These are phyloP conservation scores for Vararia minispora DNA, from an alignment of 768 basidiomycete species.

Conservation along the genomic window DNA sequence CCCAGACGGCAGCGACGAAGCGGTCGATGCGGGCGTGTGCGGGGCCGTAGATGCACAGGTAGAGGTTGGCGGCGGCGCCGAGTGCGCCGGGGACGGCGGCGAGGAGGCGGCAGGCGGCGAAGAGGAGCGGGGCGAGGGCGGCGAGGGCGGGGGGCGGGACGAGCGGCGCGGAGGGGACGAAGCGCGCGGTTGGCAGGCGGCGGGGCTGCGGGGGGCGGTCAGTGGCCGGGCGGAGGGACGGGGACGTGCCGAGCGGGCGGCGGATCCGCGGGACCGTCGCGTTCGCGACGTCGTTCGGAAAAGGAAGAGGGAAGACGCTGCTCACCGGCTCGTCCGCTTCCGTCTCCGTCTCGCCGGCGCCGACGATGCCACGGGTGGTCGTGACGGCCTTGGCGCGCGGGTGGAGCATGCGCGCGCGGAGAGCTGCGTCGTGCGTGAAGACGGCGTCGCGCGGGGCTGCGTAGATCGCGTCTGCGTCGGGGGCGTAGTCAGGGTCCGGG, in stretches of 20 bases:
- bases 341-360: slow-evolving; percentile 72
- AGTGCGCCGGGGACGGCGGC: slow-evolving; percentile 63
- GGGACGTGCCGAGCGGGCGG: too few relatives aligned
- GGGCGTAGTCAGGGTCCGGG: slow-evolving; percentile 5
- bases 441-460: slow-evolving; percentile 9
- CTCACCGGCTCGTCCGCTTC: slow-evolving; percentile 69
- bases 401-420: slow-evolving; percentile 11
- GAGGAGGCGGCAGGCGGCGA: slow-evolving; percentile 58
- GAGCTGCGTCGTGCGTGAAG: slow-evolving; percentile 1
- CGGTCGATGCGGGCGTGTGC: slow-evolving; percentile 46
- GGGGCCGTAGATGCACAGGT: slow-evolving; percentile 40
- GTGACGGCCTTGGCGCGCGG: slow-evolving; percentile 30
- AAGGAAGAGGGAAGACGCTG: not conserved
- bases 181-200: slow-evolving; percentile 61
- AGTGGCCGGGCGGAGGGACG: too few relatives aligned
- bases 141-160: slow-evolving; percentile 37
- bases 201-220: slow-evolving; percentile 45
- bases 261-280: too few relatives aligned
- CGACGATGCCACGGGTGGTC: slow-evolving; percentile 45
- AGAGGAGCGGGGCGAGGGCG: slow-evolving; percentile 46
- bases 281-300: slow-evolving; percentile 4
- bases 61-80: slow-evolving; percentile 54
- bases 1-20: slow-evolving; percentile 63
- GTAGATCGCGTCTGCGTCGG: slow-evolving; percentile 11
- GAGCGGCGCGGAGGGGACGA: slow-evolving; percentile 38